Conservation (phyloP, 2,329 filamentous ascomycete species). For the Cladosporium sphaerospermum region DNA sequence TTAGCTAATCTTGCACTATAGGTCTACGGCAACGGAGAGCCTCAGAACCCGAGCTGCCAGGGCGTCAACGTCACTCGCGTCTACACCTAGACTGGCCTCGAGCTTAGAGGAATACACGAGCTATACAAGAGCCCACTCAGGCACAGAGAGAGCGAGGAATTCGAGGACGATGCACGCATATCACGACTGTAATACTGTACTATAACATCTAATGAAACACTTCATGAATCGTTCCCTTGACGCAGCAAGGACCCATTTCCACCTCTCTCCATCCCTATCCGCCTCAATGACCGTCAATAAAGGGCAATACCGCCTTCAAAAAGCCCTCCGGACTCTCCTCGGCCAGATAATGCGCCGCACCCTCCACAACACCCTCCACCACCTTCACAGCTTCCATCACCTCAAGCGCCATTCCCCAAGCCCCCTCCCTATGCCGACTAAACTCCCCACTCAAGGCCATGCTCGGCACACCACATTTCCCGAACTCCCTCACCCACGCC, state of each 20-base stretch:
- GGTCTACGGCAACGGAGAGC: slow-evolving; percentile 31
- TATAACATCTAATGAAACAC: too few relatives aligned
- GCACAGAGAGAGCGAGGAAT: too few relatives aligned
- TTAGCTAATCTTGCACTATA: background rate
- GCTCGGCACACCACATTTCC: slow-evolving; percentile 24
- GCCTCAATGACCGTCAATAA: slow-evolving; percentile 10
- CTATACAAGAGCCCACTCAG: too few relatives aligned
- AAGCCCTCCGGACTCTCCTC: slow-evolving; percentile 35
- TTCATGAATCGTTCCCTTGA: too few relatives aligned
- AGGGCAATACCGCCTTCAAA: slow-evolving; percentile 24
- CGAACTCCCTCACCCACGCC: slow-evolving; percentile 18
- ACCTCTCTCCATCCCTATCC: too few relatives aligned
- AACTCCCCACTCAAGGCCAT: slow-evolving; percentile 23
- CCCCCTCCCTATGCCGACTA: slow-evolving; percentile 19
- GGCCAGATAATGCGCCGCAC: slow-evolving; percentile 23
- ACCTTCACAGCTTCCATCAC: slow-evolving; percentile 16
- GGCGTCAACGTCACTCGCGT: slow-evolving; percentile 33
- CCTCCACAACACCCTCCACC: slow-evolving; percentile 19
- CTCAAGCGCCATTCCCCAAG: slow-evolving; percentile 19
- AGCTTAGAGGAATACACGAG: too few relatives aligned
- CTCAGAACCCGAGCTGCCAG: slow-evolving; percentile 42
- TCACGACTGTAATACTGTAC: too few relatives aligned
- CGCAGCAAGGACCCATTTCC: too few relatives aligned
- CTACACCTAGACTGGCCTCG: background rate
- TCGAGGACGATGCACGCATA: too few relatives aligned